phyloP scores from a whole-genome alignment of 306 rosid species.

The Psophocarpus tetragonolobus region DNA sequence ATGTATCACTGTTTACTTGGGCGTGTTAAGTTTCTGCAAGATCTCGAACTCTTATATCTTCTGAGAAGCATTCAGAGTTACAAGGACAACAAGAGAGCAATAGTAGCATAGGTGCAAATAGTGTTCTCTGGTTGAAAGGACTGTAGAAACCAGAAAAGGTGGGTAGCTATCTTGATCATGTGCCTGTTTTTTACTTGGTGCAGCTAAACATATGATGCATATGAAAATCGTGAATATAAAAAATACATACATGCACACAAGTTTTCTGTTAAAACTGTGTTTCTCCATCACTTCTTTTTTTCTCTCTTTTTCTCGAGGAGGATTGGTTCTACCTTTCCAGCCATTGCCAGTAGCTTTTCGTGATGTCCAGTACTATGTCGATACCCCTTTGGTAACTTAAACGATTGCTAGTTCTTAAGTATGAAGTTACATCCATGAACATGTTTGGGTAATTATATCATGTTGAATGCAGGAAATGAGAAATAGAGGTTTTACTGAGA shows the following conservation, averaged over 20 bases:
- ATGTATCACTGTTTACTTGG: not conserved
- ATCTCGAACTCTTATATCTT: slow-evolving; percentile 48
- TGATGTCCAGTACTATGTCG: slow-evolving; percentile 47
- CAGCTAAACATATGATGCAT: not conserved
- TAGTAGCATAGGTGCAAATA: slow-evolving; percentile 13
- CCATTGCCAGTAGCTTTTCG: slow-evolving; percentile 38
- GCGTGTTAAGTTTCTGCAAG: slow-evolving; percentile 40
- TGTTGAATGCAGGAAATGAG: slow-evolving; percentile 65
- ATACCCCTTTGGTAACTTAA: slow-evolving; percentile 42
- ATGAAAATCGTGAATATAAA: not conserved
- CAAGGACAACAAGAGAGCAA: slow-evolving; percentile 37
- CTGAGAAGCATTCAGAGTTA: slow-evolving; percentile 36
- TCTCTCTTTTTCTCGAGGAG: slow-evolving; percentile 31
- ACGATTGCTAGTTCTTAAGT: slow-evolving; percentile 1
- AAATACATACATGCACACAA: not conserved
- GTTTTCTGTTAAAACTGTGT: not conserved
- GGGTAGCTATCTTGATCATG: not conserved
- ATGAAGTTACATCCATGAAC: not conserved
- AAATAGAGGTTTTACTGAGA: slow-evolving; percentile 46
- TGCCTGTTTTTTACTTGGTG: not conserved
- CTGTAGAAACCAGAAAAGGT: slow-evolving; percentile 29
- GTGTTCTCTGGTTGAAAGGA: slow-evolving; percentile 8
- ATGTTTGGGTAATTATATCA: not conserved
- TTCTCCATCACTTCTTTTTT: not conserved
- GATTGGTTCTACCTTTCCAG: slow-evolving; percentile 50